These are phyloP conservation scores for Rosellinia necatrix DNA, from an alignment of 2,329 filamentous ascomycete genomes.

Conservation along the genomic window DNA sequence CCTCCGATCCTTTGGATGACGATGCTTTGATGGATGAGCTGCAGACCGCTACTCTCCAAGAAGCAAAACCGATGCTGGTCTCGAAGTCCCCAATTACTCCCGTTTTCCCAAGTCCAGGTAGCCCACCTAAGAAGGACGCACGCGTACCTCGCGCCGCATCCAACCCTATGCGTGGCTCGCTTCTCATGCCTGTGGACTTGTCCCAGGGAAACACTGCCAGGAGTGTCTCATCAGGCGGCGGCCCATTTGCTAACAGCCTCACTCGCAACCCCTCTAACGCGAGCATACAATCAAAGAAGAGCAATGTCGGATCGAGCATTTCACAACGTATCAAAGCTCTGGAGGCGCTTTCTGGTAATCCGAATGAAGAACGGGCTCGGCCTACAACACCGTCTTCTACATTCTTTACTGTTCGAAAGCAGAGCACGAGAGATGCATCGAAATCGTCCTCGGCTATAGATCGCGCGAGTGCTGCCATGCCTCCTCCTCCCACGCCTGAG, in stretches of 20 bases:
- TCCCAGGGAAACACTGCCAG: conserved; percentile 52
- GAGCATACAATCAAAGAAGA: conserved; percentile 68
- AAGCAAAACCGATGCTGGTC: conserved; percentile 80
- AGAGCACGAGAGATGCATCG: conserved; percentile 39
- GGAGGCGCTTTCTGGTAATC: conserved; percentile 70
- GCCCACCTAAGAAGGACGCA: conserved; percentile 38
- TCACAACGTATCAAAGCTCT: conserved; percentile 93
- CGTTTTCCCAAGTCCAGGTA: conserved; percentile 51
- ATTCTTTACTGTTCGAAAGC: conserved; percentile 52
- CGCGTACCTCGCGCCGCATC: conserved; percentile 55
- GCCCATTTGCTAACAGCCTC: conserved; percentile 59
- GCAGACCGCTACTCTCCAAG: conserved; percentile 77
- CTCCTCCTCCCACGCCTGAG: conserved; percentile 33
- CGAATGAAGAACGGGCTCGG: conserved; percentile 37
- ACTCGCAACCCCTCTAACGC: conserved; percentile 55
- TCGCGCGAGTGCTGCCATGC: conserved; percentile 42
- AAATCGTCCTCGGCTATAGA: conserved; percentile 45
- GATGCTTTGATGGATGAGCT: conserved; percentile 85
- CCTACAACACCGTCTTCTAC: conserved; percentile 44
- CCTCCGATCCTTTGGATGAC: conserved; percentile 58
- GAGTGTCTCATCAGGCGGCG: conserved; percentile 60
- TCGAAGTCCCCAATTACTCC: conserved; percentile 82
- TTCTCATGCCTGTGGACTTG: conserved; percentile 52
- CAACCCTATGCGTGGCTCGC: conserved; percentile 51
- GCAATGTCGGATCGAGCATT: conserved; percentile 86